phyloP scores from a whole-genome alignment of 495 filamentous ascomycete genomes.

The Penicillium ochrochloron region DNA sequence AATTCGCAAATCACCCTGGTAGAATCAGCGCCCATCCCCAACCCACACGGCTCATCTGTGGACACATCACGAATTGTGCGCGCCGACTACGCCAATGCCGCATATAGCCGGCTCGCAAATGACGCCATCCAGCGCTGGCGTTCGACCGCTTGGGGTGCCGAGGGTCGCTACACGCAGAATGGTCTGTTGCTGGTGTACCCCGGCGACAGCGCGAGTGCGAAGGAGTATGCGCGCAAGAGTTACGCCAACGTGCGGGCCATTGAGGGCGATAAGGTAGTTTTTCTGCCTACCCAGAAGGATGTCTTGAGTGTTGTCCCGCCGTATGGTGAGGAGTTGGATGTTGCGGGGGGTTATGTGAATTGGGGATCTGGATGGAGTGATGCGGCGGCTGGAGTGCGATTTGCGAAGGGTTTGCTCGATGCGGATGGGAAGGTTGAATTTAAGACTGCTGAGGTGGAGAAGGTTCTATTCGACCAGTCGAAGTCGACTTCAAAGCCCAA shows the following conservation, averaged over 20 bases:
- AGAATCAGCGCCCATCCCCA: constrained; percentile 69
- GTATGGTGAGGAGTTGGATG: constrained; percentile 49
- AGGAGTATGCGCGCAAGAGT: constrained; percentile 68
- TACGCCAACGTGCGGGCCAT: constrained; percentile 64
- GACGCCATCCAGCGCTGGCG: constrained; percentile 76
- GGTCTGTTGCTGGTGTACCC: constrained; percentile 72
- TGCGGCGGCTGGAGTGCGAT: constrained; percentile 72
- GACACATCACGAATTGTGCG: constrained; percentile 81
- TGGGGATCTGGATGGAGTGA: constrained; percentile 81
- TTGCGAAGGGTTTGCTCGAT: constrained; percentile 66
- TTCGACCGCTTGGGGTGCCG: constrained; percentile 59
- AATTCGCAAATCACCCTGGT: constrained; percentile 65
- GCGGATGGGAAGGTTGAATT: constrained; percentile 65
- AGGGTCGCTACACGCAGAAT: constrained; percentile 74
- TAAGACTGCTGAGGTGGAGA: constrained; percentile 61
- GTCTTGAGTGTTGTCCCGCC: constrained; percentile 50
- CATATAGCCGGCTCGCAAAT: constrained; percentile 71
- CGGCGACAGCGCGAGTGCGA: constrained; percentile 51
- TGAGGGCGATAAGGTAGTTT: constrained; percentile 52
- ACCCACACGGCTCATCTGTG: constrained; percentile 71
- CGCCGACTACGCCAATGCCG: constrained; percentile 76
- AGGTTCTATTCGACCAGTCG: constrained; percentile 49
- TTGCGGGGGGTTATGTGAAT: constrained; percentile 81
- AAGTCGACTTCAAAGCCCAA: constrained; percentile 36
- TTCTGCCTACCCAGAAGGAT: constrained; percentile 49